Evolutionary conservation across 225 moss, liverwort and hornwort species (phyloP).

Genomic region (Polytrichum formosum): DNA sequence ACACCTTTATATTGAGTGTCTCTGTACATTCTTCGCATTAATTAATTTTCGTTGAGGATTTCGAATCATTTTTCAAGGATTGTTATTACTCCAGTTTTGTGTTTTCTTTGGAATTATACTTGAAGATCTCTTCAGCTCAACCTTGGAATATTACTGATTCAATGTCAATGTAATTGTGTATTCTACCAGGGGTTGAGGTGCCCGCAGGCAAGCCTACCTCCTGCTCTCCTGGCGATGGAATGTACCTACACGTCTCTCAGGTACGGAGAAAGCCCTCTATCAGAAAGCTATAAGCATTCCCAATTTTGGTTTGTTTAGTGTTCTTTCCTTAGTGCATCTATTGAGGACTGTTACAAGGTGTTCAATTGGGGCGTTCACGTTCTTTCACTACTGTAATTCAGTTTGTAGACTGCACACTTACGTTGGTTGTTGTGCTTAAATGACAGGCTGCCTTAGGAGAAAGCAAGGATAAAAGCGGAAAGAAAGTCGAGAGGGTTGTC

Average conservation of each 20-base stretch:
- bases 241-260: slow-evolving; percentile 83
- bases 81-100: neutral
- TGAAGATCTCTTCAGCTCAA: neutral
- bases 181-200: slow-evolving; percentile 68
- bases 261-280: slow-evolving; percentile 10
- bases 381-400: neutral
- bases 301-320: no score
- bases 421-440: neutral
- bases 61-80: neutral
- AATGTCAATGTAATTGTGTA: neutral
- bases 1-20: neutral
- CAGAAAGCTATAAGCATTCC: no score
- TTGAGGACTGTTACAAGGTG: neutral
- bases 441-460: slow-evolving; percentile 82
- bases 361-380: neutral
- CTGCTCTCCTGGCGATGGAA: slow-evolving; percentile 53
- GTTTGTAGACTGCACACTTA: neutral
- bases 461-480: slow-evolving; percentile 41
- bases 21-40: neutral
- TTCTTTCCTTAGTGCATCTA: no score
- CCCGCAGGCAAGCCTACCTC: slow-evolving; percentile 54
- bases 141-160: neutral
- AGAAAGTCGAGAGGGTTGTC: slow-evolving; percentile 59
- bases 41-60: neutral
- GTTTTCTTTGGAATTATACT: no score